Base-by-base conservation (phyloP, 2,329 filamentous ascomycete species). In the Trichoderma sp. region DNA sequence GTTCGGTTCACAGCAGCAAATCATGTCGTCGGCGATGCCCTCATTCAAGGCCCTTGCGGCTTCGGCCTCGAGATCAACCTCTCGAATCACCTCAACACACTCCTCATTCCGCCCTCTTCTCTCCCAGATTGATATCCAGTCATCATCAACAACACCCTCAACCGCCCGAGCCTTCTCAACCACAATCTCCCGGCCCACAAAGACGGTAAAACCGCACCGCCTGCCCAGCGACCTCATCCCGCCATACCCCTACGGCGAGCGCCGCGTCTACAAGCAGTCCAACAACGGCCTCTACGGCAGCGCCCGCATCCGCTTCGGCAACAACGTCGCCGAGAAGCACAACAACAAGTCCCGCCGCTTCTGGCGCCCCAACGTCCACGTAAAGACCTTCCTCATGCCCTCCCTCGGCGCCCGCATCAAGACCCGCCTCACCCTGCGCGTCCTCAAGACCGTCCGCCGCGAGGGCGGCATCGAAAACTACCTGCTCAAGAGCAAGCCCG, bases 381-480 rank as follows among this genome's bases (percentile, higher is more conserved):
- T 87, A 74, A 93, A 93, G 85, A 88, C 88, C 35, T 88, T 97
- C 75, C 94, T 89, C 86, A 91, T 90, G 29, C 87, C 89, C 9
- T 86, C 89, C 0, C 85, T 97, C 75, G 87, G 88, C 77, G 88
- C 88, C 77, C 89, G 88, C 80, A 86, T 97, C 73, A 91, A 91
- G 83, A 88, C 93, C 53, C 89, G 92, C 77, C 87, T 96, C 75
- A 94, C 92, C 7, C 88, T 93, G 56, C 89, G 90, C 75, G 93
- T 95, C 31, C 87, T 93, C 79, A 88, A 91, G 81, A 92, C 91
- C 45, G 94, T 98, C 81, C 92, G 94, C 82, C 96, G 95, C 83
- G 91, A 93, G 77, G 96, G 96, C 76, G 95, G 97, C 8, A 88
- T 99, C 78, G 97, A 99, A 84, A 92, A 95, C 81, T 99, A 99